Conservation (phyloP, 306 rosid genomes). For the cucumber (Cucumis sativus) region DNA sequence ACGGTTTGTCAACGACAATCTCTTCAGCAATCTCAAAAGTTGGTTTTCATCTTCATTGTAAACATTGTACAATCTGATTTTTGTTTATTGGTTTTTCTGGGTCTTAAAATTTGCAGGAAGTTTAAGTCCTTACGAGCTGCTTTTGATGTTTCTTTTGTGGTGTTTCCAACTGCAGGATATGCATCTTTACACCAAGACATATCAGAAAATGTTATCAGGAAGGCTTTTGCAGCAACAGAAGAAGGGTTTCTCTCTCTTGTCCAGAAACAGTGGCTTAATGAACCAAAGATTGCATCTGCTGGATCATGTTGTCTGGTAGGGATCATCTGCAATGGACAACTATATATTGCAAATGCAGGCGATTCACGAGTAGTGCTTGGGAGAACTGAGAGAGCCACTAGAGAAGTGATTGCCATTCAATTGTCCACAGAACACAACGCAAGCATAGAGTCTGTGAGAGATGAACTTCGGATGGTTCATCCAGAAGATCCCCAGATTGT, state of each 20-base stretch:
- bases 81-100: no score
- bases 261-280: slow-evolving; percentile 48
- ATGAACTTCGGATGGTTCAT: slow-evolving; percentile 42
- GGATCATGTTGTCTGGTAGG: slow-evolving; percentile 82
- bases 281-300: slow-evolving; percentile 56
- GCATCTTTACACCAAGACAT: slow-evolving; percentile 42
- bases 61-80: neutral
- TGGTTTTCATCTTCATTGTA: slow-evolving; percentile 20
- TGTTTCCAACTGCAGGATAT: slow-evolving; percentile 26
- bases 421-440: slow-evolving; percentile 76
- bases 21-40: slow-evolving; percentile 66
- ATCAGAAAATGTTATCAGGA: slow-evolving; percentile 48
- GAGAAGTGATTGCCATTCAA: slow-evolving; percentile 50
- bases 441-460: slow-evolving; percentile 49
- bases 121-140: neutral
- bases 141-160: slow-evolving; percentile 1
- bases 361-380: slow-evolving; percentile 71
- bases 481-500: slow-evolving; percentile 65
- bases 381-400: slow-evolving; percentile 46
- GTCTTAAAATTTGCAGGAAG: neutral
- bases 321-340: slow-evolving; percentile 44
- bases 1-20: slow-evolving; percentile 48
- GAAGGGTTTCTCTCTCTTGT: slow-evolving; percentile 58
- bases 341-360: slow-evolving; percentile 65
- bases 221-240: slow-evolving; percentile 61